Base-by-base conservation (phyloP, 441 rosid genomes). In the Biscutella laevigata region DNA sequence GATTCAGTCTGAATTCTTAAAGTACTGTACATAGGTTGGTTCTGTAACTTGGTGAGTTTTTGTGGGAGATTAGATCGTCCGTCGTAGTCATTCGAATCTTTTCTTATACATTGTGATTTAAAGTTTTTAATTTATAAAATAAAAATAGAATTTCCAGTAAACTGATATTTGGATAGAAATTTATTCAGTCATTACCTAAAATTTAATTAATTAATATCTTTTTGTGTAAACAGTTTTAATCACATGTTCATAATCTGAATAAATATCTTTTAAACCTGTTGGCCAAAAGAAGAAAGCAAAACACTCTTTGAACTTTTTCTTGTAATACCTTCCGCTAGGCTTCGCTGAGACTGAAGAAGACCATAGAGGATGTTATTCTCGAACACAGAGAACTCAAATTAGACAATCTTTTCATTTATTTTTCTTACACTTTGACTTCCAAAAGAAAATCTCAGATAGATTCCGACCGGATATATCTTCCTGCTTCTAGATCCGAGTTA, bases 401-500 rank as follows among this genome's bases (percentile, higher is more conserved):
- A 34, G 58, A 49, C 57, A 48, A 12, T 0, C 45, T 46, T 39
- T 11, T 42, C n/a, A n/a, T 15, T 7, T 7, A 12, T 1, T 24
- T 8, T 26, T 57, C 19, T 49, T n/a, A 19, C 26, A 15, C 19
- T 57, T 62, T 30, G 47, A 60, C 66, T 67, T 43, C 1, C 36
- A 47, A 26, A 40, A 41, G 69, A 67, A 71, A 74, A 48, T 67
- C 73, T 64, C 70, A 55, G 74, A 50, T 36, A 60, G 80, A 76
- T 74, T 79, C 82, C 69, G 61, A 32, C 72, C 48, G 33, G 24
- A 25, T 55, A 55, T 53, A 65, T 70, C 64, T 45, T 39, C 50
- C 50, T 45, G 24, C 26, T 55, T 58, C 56, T 67, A 62, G 81
- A 77, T 75, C 83, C 62, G 33, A 65, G 40, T 29, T 40, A n/a